These are phyloP conservation scores for Tricholoma sp. DNA, from an alignment of 768 basidiomycete genomes.

Conservation along the genomic window DNA sequence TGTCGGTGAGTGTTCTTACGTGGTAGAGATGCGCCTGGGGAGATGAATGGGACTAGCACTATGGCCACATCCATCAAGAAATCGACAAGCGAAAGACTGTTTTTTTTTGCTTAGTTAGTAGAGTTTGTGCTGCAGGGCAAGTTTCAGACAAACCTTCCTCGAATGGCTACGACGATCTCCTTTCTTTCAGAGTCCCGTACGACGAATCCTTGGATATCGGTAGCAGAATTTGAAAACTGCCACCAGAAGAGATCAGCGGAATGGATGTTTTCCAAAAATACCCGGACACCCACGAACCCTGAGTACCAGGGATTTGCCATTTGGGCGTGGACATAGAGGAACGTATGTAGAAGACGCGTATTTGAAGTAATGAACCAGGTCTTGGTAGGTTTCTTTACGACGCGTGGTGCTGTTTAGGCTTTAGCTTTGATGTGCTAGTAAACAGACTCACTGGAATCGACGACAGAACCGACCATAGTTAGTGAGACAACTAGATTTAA, in stretches of 20 bases:
- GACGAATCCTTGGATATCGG: slow-evolving; percentile 47
- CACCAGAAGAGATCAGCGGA: neutral
- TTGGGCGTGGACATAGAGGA: slow-evolving; percentile 41
- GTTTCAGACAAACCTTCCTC: slow-evolving; percentile 37
- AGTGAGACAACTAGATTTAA: no score
- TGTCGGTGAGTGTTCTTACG: slow-evolving; percentile 19
- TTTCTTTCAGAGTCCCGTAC: slow-evolving; percentile 39
- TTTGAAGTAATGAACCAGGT: slow-evolving; percentile 50
- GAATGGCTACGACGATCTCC: slow-evolving; percentile 45
- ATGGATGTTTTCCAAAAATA: neutral
- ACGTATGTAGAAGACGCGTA: slow-evolving; percentile 50
- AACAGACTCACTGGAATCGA: neutral
- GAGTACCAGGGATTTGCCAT: slow-evolving; percentile 39
- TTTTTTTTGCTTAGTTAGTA: neutral
- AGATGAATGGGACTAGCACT: slow-evolving; percentile 36
- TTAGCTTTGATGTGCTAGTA: neutral
- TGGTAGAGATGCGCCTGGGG: slow-evolving; percentile 38
- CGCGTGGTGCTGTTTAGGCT: neutral
- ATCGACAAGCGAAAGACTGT: slow-evolving; percentile 34
- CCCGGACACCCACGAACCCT: neutral
- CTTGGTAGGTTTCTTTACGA: slow-evolving; percentile 31
- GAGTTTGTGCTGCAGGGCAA: neutral
- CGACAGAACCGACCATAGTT: neutral
- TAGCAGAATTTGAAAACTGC: slow-evolving; percentile 37
- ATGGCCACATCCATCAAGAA: slow-evolving; percentile 38